These are phyloP conservation scores for Rhodofomes roseus DNA, from an alignment of 1,284 basidiomycete genomes.

Conservation along the genomic window DNA sequence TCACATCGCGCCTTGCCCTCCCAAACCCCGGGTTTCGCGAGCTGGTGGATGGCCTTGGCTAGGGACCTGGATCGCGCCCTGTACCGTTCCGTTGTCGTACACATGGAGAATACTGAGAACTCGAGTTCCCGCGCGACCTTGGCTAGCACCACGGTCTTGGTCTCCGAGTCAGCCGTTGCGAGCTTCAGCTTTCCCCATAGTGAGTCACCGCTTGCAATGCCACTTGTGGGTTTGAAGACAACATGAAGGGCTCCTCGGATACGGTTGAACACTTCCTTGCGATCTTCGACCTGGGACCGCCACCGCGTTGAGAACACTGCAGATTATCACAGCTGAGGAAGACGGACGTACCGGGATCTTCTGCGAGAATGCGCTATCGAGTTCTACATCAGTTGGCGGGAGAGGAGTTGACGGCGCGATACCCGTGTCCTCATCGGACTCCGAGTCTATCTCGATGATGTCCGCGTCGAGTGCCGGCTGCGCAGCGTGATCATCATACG, in stretches of 20 bases:
- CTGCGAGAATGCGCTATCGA: conserved; percentile 55
- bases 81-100: conserved; percentile 45
- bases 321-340: not conserved
- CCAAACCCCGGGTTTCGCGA: conserved; percentile 28
- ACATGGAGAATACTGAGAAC: conserved; percentile 39
- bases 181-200: conserved; percentile 21
- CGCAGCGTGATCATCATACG: not conserved
- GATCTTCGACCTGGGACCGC: conserved; percentile 25
- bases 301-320: not conserved
- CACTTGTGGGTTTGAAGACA: conserved; percentile 28
- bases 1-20: conserved; percentile 25
- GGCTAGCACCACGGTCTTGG: conserved; percentile 27
- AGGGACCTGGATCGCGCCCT: conserved; percentile 27
- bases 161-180: not conserved
- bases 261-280: conserved; percentile 26
- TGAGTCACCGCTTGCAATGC: conserved; percentile 7
- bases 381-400: conserved; percentile 41
- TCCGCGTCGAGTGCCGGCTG: not conserved
- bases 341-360: conserved; percentile 51
- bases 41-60: conserved; percentile 27
- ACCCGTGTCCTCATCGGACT: not conserved
- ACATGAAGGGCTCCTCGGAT: conserved; percentile 34
- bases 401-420: conserved; percentile 30
- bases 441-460: not conserved
- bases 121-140: conserved; percentile 41